Conservation (phyloP, 2,329 filamentous ascomycete genomes). For the Amphichorda felina region DNA sequence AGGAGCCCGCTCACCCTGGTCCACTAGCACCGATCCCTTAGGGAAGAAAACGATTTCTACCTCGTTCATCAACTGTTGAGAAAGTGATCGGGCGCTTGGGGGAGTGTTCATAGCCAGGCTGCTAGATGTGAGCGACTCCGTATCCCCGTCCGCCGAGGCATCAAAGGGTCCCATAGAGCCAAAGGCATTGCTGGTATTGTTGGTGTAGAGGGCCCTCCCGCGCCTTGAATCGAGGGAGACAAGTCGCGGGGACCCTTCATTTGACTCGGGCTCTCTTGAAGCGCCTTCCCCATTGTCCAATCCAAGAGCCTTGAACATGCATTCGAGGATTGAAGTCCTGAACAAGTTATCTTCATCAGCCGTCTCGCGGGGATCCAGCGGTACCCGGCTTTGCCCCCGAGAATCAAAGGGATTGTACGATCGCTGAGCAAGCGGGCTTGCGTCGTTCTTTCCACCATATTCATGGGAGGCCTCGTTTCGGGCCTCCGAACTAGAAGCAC, state of each 20-base stretch:
- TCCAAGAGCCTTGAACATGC: conserved; percentile 90
- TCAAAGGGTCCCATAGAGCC: conserved; percentile 84
- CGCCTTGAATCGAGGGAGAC: conserved; percentile 73
- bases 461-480: conserved; percentile 5
- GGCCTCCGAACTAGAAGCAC: conserved; percentile 16
- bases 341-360: conserved; percentile 84
- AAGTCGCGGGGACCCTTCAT: conserved; percentile 74
- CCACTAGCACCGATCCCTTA: conserved; percentile 84
- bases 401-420: conserved; percentile 45
- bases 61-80: conserved; percentile 78
- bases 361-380: conserved; percentile 62
- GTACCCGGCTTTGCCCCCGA: conserved; percentile 34
- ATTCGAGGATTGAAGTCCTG: conserved; percentile 80
- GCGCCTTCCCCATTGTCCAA: conserved; percentile 57
- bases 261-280: conserved; percentile 58
- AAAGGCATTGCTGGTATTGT: conserved; percentile 58
- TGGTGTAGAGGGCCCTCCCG: conserved; percentile 61
- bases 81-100: conserved; percentile 53
- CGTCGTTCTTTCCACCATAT: conserved; percentile 13
- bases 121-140: conserved; percentile 71
- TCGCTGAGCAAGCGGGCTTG: conserved; percentile 35
- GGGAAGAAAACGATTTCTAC: conserved; percentile 97
- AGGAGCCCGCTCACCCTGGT: conserved; percentile 93
- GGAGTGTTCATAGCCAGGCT: conserved; percentile 48
- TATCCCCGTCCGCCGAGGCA: conserved; percentile 62